Conservation (phyloP, 2,329 filamentous ascomycete species). For the Ophiocordyceps camponoti-floridani region DNA sequence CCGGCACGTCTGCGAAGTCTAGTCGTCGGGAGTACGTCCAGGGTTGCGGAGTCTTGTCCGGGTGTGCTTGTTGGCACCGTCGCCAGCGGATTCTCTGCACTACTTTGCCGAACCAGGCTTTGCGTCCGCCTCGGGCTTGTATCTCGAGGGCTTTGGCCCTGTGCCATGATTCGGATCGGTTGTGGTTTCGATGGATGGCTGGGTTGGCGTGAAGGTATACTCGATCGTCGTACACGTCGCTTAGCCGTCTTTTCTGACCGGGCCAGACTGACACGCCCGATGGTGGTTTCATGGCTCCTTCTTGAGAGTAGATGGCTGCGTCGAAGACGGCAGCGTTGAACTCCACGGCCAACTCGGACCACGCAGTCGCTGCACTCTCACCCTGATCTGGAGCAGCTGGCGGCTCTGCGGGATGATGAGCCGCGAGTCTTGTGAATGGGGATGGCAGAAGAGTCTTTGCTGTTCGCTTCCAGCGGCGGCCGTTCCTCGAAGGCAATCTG, state of each 20-base stretch:
- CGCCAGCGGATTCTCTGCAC: slow-evolving; percentile 18
- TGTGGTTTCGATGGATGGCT: slow-evolving; percentile 26
- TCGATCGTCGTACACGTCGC: slow-evolving; percentile 8
- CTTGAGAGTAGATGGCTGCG: slow-evolving; percentile 19
- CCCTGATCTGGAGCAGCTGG: neutral
- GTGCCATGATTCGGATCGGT: slow-evolving; percentile 26
- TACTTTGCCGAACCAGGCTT: slow-evolving; percentile 30
- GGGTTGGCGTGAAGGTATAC: slow-evolving; percentile 31
- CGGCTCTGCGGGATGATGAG: neutral
- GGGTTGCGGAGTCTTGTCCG: slow-evolving; percentile 10
- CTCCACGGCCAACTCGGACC: neutral
- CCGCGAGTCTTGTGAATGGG: neutral
- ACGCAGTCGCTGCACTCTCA: neutral
- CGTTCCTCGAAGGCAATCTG: neutral
- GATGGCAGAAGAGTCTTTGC: neutral
- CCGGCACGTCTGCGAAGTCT: slow-evolving; percentile 19
- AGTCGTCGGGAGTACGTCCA: slow-evolving; percentile 9
- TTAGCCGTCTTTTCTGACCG: slow-evolving; percentile 1
- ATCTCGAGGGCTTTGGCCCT: slow-evolving; percentile 31
- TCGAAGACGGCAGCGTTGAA: slow-evolving; percentile 16
- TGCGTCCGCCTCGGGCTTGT: slow-evolving; percentile 25
- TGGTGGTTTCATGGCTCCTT: slow-evolving; percentile 8
- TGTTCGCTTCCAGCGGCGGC: neutral
- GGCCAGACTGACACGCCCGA: slow-evolving; percentile 4
- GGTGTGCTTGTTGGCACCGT: slow-evolving; percentile 4